These are phyloP conservation scores for Fusarium poae DNA, from an alignment of 2,329 filamentous ascomycete species.

Conservation along the genomic window DNA sequence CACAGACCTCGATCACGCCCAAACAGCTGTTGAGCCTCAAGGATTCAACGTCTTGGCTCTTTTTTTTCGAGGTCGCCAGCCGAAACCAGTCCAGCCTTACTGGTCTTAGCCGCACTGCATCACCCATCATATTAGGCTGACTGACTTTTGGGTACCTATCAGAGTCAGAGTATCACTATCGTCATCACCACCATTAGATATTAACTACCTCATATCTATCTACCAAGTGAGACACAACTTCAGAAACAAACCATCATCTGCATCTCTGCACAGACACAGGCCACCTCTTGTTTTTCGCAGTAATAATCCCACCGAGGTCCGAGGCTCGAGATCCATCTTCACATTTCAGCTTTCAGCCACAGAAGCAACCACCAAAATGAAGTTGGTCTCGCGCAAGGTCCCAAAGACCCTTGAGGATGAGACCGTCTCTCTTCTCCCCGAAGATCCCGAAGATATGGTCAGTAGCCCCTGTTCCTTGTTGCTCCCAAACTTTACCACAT, in stretches of 20 bases:
- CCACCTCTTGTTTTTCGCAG: conserved; percentile 30
- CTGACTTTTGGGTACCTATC: conserved; percentile 7
- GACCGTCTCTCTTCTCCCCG: conserved; percentile 58
- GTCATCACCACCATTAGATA: conserved; percentile 7
- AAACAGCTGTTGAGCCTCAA: conserved; percentile 31
- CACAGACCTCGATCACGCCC: conserved; percentile 2
- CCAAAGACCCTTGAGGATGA: conserved; percentile 57
- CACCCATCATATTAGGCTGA: conserved; percentile 11
- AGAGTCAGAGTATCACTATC: background rate
- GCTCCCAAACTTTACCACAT: conserved; percentile 18
- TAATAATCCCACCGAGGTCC: conserved; percentile 31
- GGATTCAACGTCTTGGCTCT: conserved; percentile 21
- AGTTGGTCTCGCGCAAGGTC: conserved; percentile 56
- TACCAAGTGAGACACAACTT: conserved; percentile 5
- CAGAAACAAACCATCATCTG: conserved; percentile 5
- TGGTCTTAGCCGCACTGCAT: conserved; percentile 16
- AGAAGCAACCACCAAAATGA: conserved; percentile 51
- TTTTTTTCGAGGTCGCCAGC: conserved; percentile 23
- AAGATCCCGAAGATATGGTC: conserved; percentile 64
- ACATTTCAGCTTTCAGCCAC: conserved; percentile 30
- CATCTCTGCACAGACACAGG: conserved; percentile 29
- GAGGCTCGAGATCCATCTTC: conserved; percentile 20
- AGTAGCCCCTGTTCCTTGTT: conserved; percentile 36
- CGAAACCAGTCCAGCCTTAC: conserved; percentile 17
- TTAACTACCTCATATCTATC: background rate